Evolutionary conservation across 108 stramenopile genomes (phyloP).

Genomic region (Seminavis robusta): DNA sequence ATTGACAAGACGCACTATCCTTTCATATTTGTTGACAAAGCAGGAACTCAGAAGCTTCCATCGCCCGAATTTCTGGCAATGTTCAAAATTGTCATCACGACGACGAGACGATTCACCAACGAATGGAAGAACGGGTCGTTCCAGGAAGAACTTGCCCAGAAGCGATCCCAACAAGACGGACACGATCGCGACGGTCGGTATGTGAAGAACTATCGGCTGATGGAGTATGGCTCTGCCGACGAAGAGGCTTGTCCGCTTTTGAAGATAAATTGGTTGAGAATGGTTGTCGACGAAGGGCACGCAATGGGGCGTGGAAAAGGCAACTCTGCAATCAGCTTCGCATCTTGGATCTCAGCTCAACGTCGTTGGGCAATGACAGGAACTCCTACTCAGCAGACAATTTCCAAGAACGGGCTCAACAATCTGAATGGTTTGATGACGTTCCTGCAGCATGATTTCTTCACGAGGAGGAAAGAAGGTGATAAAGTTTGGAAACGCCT

Average conservation of each 20-base stretch:
- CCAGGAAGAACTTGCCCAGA: conserved; percentile 66
- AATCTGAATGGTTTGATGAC: conserved; percentile 54
- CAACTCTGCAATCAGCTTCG: conserved; percentile 73
- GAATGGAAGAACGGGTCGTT: conserved; percentile 82
- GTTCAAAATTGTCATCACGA: conserved; percentile 70
- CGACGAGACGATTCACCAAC: conserved; percentile 56
- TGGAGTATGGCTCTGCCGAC: conserved; percentile 1
- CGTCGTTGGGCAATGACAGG: conserved; percentile 85
- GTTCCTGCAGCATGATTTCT: conserved; percentile 75
- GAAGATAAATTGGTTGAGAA: conserved; percentile 71
- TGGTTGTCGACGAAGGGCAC: conserved; percentile 85
- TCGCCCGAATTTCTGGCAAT: conserved; percentile 44
- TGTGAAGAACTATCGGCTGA: not conserved
- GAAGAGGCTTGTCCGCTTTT: conserved; percentile 58
- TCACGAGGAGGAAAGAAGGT: conserved; percentile 41
- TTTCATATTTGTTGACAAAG: conserved; percentile 65
- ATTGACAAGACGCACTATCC: conserved; percentile 38
- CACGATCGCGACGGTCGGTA: not conserved
- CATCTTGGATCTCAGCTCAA: conserved; percentile 67
- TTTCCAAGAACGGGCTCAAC: conserved; percentile 33
- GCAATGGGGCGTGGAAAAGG: conserved; percentile 62
- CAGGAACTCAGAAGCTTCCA: conserved; percentile 52
- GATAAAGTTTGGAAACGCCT: conserved; percentile 52
- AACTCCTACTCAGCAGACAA: conserved; percentile 74
- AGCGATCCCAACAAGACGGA: conserved; percentile 24